phyloP scores from a whole-genome alignment of 805 yeast species.

The Candida maris region DNA sequence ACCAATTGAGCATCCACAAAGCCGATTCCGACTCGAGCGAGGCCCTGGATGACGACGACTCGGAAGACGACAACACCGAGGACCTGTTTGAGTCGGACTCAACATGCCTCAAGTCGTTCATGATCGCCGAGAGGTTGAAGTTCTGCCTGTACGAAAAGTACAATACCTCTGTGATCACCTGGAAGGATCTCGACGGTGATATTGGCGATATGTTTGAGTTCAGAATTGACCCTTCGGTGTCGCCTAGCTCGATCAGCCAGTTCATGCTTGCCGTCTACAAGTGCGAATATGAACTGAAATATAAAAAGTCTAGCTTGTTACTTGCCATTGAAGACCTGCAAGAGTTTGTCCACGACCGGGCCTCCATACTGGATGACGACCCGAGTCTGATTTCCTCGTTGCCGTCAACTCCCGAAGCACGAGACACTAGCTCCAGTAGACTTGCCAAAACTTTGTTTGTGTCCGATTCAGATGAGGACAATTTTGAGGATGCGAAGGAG shows the following conservation, averaged over 20 bases:
- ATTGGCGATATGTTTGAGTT: constrained; percentile 81
- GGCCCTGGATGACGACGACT: constrained; percentile 39
- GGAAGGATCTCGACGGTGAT: constrained; percentile 87
- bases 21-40: constrained; percentile 68
- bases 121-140: constrained; percentile 57
- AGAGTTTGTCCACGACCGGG: constrained; percentile 49
- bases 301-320: constrained; percentile 47
- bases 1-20: constrained; percentile 67
- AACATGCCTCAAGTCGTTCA: constrained; percentile 68
- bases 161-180: constrained; percentile 56
- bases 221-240: constrained; percentile 59
- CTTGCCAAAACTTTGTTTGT: not conserved
- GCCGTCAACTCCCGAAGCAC: constrained; percentile 15
- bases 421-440: not conserved
- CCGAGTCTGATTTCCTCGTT: constrained; percentile 17
- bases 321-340: constrained; percentile 46
- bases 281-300: constrained; percentile 76
- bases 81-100: constrained; percentile 31
- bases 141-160: constrained; percentile 50
- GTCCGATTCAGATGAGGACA: constrained; percentile 23
- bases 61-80: constrained; percentile 39
- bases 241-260: constrained; percentile 50
- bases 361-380: constrained; percentile 21
- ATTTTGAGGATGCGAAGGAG: constrained; percentile 30
- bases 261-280: constrained; percentile 61